Percentiles rank a stretch among this genome's conserved stretches.
These are phyloP conservation scores for Achaetomium macrosporum DNA, from an alignment of 2,329 filamentous ascomycete species.

Conservation along the genomic window DNA sequence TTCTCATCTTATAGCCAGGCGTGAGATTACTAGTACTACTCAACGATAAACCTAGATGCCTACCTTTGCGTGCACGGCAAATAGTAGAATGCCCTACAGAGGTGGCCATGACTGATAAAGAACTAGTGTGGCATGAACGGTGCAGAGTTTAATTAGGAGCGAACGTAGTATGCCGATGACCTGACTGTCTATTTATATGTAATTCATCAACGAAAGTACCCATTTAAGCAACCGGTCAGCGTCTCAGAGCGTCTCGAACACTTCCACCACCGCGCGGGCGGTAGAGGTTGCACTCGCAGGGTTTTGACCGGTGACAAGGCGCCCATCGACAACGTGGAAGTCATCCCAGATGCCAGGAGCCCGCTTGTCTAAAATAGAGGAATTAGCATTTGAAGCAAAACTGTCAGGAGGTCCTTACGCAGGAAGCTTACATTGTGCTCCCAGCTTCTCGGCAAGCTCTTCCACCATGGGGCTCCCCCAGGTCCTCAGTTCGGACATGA, in stretches of 20 bases:
- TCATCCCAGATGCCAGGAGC: constrained; percentile 1
- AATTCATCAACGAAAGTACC: too few relatives aligned
- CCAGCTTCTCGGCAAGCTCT: background rate
- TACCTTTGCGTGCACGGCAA: too few relatives aligned
- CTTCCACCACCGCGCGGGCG: background rate
- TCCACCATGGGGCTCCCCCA: background rate
- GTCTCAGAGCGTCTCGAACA: background rate
- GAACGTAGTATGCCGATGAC: too few relatives aligned
- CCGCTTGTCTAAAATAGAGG: background rate
- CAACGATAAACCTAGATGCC: too few relatives aligned
- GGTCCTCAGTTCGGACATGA: background rate
- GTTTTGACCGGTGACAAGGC: background rate
- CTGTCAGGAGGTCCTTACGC: too few relatives aligned
- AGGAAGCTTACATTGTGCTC: background rate
- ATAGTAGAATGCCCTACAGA: too few relatives aligned
- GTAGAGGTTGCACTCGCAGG: background rate
- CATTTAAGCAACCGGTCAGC: background rate
- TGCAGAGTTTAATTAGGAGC: too few relatives aligned
- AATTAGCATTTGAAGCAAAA: background rate
- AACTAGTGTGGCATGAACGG: too few relatives aligned
- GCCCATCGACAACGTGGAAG: background rate
- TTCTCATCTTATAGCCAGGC: too few relatives aligned
- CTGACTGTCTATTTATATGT: too few relatives aligned
- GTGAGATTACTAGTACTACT: too few relatives aligned
- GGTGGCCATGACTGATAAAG: too few relatives aligned